Base-by-base conservation (phyloP, 352 stramenopile species). In the Pythium periplocum region DNA sequence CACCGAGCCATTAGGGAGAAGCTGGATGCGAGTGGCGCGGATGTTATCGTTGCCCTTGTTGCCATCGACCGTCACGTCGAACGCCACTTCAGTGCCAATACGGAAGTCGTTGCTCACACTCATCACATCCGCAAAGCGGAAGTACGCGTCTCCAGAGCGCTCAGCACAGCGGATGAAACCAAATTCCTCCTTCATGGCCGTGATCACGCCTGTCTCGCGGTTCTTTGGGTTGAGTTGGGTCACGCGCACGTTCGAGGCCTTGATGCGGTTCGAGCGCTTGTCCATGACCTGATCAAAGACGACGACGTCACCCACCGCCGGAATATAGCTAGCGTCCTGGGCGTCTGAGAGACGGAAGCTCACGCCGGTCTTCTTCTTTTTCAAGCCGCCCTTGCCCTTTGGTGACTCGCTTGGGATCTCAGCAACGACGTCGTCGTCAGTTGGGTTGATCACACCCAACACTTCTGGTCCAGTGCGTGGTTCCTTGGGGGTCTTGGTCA, bases 91-190 rank as follows among this genome's bases (percentile, higher is more conserved):
- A 0, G 69, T 80, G 49, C 73, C 76, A 38, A 62, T 51, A 4
- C 67, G 75, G 42, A 90, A 73, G 57, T 77, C 72, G 8, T 67
- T 68, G 42, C 47, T 63, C 30, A 69, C 58, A 32, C 68, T 76
- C 69, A 93, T 85, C 4, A 93, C 79, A 53, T 93, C 82, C 9
- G 71, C 71, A 41, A 93, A 84, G 40, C 79, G 75, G 46, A 93
- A 93, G 58, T 87, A 93, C 32, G 79, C 79, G 39, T 93, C 82
- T 1, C 57, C 59, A 1, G 61, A 57, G n/a, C 82, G 74, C 33
- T 93, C 79, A 0, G 75, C 74, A 41, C 78, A 90, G 59, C 88
- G 87, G 57, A 93, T 88, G 55, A 93, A 93, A 0, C 82, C 82
- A 58, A 88, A 93, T 3, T 93, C 82, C 11, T 90, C 79, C 43